These are phyloP conservation scores for Elaphomyces granulatus DNA, from an alignment of 495 filamentous ascomycete genomes.

Conservation along the genomic window DNA sequence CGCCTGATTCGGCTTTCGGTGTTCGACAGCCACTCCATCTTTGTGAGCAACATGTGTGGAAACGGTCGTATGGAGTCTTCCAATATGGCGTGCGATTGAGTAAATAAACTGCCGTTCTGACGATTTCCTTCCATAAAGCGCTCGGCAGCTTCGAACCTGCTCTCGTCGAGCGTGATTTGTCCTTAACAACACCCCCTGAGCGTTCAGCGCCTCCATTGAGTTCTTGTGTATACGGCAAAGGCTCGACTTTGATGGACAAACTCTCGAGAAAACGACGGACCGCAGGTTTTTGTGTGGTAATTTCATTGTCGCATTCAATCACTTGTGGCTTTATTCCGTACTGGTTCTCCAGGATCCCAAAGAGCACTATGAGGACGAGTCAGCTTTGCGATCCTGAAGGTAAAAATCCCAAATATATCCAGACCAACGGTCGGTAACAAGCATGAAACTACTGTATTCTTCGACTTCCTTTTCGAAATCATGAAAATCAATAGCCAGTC, in stretches of 20 bases:
- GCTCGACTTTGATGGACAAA: background rate
- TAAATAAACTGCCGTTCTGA: background rate
- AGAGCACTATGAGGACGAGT: background rate
- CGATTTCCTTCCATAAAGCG: slow-evolving; percentile 2
- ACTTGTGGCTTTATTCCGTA: background rate
- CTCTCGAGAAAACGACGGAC: background rate
- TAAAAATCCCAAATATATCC: slow-evolving; percentile 1
- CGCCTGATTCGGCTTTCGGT: slow-evolving; percentile 6
- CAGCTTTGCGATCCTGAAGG: background rate
- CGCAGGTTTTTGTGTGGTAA: background rate
- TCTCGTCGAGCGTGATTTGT: slow-evolving; percentile 1
- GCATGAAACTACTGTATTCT: background rate
- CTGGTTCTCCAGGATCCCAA: slow-evolving; percentile 2
- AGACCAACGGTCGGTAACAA: slow-evolving; percentile 1
- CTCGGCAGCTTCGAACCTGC: background rate
- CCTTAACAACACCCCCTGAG: slow-evolving; percentile 1
- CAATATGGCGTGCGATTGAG: slow-evolving; percentile 1
- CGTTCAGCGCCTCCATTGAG: slow-evolving; percentile 1
- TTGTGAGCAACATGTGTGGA: background rate
- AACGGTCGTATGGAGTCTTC: slow-evolving; percentile 3
- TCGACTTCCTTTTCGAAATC: background rate
- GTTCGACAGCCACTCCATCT: background rate
- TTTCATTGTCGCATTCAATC: slow-evolving; percentile 3
- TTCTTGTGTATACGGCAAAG: background rate
- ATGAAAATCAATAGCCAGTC: slow-evolving; percentile 1